Conservation (phyloP, 176 grass and related monocot genomes). For the Thalia dealbata region DNA sequence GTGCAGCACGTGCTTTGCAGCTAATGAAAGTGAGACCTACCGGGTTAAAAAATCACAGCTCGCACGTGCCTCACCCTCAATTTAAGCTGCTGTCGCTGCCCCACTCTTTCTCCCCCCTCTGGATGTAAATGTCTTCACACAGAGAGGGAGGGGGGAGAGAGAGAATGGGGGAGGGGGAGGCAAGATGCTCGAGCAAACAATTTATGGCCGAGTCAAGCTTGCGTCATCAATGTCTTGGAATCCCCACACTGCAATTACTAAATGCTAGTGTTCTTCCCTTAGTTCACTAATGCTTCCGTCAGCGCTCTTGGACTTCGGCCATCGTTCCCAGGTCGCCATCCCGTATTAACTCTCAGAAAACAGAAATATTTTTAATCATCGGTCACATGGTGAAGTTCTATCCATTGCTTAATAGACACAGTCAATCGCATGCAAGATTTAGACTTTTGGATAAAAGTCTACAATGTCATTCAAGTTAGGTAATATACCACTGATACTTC, state of each 20-base stretch:
- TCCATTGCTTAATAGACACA: too few species aligned
- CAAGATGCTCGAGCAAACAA: not conserved
- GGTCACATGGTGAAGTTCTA: too few species aligned
- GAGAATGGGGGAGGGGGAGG: too few species aligned
- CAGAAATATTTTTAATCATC: too few species aligned
- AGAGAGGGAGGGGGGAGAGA: not conserved
- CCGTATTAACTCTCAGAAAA: too few species aligned
- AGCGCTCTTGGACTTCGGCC: not conserved
- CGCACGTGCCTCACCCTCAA: not conserved
- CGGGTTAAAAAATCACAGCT: not conserved
- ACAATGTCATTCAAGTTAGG: too few species aligned
- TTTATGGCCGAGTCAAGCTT: not conserved
- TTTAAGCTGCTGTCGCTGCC: slow-evolving; percentile 1
- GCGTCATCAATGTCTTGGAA: not conserved
- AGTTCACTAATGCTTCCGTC: not conserved
- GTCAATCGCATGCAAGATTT: too few species aligned
- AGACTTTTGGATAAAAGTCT: too few species aligned
- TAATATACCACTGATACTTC: too few species aligned
- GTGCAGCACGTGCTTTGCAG: not conserved
- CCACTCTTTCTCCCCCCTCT: not conserved
- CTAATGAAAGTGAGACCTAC: not conserved
- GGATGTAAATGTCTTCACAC: slow-evolving; percentile 1
- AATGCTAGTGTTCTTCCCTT: too few species aligned
- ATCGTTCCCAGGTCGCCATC: not conserved
- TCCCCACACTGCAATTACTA: not conserved